These are phyloP conservation scores for Fusarium odoratissimum DNA, from an alignment of 2,329 filamentous ascomycete species.

Conservation along the genomic window DNA sequence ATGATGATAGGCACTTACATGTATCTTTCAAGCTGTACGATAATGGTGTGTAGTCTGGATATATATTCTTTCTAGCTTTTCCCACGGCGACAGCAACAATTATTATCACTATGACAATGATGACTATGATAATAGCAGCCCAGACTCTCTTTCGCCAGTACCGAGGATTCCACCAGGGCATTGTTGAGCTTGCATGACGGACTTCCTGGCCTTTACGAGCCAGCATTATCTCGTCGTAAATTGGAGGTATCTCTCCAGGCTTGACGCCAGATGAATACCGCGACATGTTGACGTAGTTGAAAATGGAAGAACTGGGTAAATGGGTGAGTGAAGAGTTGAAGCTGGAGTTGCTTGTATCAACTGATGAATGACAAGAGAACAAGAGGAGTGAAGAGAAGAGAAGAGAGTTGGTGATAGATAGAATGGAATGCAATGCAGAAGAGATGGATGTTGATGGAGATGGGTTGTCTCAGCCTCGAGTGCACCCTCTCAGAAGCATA, in stretches of 20 bases:
- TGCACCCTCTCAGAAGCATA: not conserved
- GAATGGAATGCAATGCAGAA: not conserved
- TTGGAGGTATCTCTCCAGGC: constrained; percentile 40
- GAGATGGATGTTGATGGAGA: constrained; percentile 7
- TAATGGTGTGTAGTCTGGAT: constrained; percentile 61
- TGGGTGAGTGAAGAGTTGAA: not conserved
- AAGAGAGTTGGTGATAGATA: not conserved
- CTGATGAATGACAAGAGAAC: not conserved
- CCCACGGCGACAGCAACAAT: constrained; percentile 60
- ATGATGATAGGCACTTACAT: constrained; percentile 52
- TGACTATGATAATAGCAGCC: constrained; percentile 53
- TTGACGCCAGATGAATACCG: constrained; percentile 24
- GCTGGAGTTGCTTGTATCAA: not conserved
- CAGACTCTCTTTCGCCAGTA: constrained; percentile 66
- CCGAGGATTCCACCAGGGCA: constrained; percentile 59
- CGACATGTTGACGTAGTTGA: constrained; percentile 15
- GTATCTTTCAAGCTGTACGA: constrained; percentile 62
- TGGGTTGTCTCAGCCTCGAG: constrained; percentile 5
- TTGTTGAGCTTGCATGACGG: constrained; percentile 40
- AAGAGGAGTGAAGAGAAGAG: not conserved
- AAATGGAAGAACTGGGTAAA: not conserved
- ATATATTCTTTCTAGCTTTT: constrained; percentile 53
- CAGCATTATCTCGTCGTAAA: constrained; percentile 47
- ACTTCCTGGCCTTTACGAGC: constrained; percentile 31
- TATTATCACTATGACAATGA: constrained; percentile 60